These are phyloP conservation scores for Cephalotrichum gorgonifer DNA, from an alignment of 2,329 filamentous ascomycete species.

Conservation along the genomic window DNA sequence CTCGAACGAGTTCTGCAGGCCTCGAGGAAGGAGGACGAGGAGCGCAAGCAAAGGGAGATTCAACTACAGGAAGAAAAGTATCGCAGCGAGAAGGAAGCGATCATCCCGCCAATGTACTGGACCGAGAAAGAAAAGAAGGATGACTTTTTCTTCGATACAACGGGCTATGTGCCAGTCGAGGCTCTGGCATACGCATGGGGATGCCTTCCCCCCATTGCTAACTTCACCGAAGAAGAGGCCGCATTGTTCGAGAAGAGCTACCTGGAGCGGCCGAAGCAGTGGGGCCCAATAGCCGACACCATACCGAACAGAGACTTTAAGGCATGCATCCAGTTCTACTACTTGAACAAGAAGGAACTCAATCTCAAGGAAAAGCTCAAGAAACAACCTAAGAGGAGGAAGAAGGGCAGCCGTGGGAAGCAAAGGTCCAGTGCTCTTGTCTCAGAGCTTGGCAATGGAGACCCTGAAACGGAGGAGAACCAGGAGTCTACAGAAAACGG, in stretches of 20 bases:
- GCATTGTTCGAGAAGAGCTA: conserved; percentile 65
- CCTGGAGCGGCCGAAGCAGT: conserved; percentile 69
- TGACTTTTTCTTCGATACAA: conserved; percentile 52
- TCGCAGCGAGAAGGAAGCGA: conserved; percentile 67
- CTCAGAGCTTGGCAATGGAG: conserved; percentile 52
- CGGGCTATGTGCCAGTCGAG: conserved; percentile 53
- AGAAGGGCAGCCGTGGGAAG: conserved; percentile 45
- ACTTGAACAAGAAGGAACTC: conserved; percentile 64
- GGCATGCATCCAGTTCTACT: conserved; percentile 78
- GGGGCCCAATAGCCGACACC: conserved; percentile 64
- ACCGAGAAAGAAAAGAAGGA: conserved; percentile 47
- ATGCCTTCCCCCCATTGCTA: conserved; percentile 61
- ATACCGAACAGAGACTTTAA: conserved; percentile 62
- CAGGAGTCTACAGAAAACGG: conserved; percentile 49
- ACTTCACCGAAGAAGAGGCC: conserved; percentile 63
- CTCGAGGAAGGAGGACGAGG: conserved; percentile 60
- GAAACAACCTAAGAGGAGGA: conserved; percentile 49
- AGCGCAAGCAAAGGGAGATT: conserved; percentile 56
- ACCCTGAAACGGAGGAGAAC: conserved; percentile 44
- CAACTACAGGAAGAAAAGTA: conserved; percentile 57
- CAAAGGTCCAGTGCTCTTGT: conserved; percentile 54
- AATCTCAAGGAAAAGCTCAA: conserved; percentile 69
- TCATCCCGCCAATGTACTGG: conserved; percentile 61
- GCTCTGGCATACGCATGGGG: conserved; percentile 61
- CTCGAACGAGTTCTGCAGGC: conserved; percentile 62